phyloP scores from a whole-genome alignment of 345 rosid genomes.

The Eucalyptus globulus region DNA sequence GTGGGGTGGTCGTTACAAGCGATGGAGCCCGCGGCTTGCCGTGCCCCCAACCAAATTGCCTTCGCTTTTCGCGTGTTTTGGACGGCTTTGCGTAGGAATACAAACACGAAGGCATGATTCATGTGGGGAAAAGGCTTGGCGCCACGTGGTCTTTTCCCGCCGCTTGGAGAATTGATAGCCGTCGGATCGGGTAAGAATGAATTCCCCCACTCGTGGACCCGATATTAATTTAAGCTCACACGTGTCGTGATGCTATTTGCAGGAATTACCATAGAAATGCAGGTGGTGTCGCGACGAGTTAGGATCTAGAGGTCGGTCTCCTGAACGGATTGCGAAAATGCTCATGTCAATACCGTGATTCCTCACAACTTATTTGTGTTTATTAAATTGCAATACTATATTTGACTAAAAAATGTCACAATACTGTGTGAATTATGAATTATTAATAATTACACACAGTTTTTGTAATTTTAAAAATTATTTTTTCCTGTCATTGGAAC shows the following conservation, averaged over 20 bases:
- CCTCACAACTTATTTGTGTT: too few relatives aligned
- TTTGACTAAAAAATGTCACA: neutral
- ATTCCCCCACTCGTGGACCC: neutral
- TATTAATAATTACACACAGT: neutral
- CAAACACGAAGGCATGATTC: neutral
- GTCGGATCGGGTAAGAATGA: neutral
- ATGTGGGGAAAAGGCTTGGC: neutral
- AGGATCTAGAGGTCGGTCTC: neutral
- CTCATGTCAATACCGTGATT: neutral
- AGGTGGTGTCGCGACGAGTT: rapidly evolving
- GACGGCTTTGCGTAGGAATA: neutral
- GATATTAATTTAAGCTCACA: rapidly evolving
- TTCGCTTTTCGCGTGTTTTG: neutral
- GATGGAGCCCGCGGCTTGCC: neutral
- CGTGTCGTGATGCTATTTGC: neutral
- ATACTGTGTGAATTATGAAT: neutral
- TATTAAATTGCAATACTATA: neutral
- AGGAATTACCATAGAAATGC: neutral
- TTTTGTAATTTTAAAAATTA: neutral
- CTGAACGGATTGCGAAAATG: neutral
- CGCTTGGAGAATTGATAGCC: neutral
- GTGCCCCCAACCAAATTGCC: neutral
- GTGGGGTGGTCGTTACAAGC: neutral
- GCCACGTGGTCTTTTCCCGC: neutral
- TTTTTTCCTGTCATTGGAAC: rapidly evolving